A percentile compares a stretch with the other conserved stretches of the same genome.
Conservation (phyloP, 106 monocot species). For the Dactylorhiza incarnata region DNA sequence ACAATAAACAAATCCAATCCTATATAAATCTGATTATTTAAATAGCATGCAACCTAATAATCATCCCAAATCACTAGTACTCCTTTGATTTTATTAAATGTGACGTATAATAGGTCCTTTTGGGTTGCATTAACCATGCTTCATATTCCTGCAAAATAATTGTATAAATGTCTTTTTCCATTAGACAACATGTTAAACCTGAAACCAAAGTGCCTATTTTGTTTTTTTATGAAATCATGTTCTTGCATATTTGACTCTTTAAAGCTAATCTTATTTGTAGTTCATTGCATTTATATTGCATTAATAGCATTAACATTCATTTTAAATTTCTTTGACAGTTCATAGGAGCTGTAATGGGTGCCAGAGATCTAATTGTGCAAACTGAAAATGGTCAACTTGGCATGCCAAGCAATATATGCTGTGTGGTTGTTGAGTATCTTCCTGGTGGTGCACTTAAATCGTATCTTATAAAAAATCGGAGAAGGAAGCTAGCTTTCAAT, state of each 20-base stretch:
- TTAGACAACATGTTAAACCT: neutral
- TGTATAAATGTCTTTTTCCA: neutral
- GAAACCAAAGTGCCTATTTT: neutral
- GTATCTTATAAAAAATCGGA: conserved; percentile 34
- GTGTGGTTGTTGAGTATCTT: conserved; percentile 39
- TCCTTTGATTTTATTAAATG: no score
- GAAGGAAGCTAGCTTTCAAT: conserved; percentile 28
- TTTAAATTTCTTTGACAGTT: conserved; percentile 17
- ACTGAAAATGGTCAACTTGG: conserved; percentile 26
- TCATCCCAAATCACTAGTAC: no score
- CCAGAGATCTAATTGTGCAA: conserved; percentile 27
- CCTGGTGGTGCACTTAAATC: conserved; percentile 31
- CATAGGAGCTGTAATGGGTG: conserved; percentile 33
- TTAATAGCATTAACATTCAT: neutral
- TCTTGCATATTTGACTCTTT: neutral
- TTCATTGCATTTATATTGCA: neutral
- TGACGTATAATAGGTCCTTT: no score
- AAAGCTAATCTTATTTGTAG: neutral
- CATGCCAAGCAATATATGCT: conserved; percentile 31
- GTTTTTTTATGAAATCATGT: neutral
- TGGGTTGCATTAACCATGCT: neutral
- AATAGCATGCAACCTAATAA: no score
- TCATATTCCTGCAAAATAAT: neutral
- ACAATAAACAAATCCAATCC: no score
- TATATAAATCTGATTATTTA: no score